Percentiles rank a stretch among this genome's conserved stretches.
Conservation (phyloP, 2,329 filamentous ascomycete genomes). For the Cladosporium colombiae region DNA sequence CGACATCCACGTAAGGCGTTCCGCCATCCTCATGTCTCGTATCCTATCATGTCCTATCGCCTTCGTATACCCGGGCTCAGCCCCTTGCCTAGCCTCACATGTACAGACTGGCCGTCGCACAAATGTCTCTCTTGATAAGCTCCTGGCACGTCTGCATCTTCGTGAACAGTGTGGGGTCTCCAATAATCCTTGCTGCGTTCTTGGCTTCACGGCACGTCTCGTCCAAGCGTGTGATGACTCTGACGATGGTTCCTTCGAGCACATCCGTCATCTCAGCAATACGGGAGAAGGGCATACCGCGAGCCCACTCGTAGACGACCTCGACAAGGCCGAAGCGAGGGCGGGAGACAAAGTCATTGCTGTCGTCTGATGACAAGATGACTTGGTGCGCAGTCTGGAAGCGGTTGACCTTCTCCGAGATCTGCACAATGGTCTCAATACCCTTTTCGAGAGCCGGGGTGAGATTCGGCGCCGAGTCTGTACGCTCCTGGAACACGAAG, state of each 20-base stretch:
- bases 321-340: constrained; percentile 93
- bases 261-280: constrained; percentile 96
- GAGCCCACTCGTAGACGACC: constrained; percentile 97
- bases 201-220: constrained; percentile 97
- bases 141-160: constrained; percentile 99
- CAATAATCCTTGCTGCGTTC: constrained; percentile 92
- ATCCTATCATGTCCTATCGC: constrained; percentile 4
- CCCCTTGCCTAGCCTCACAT: constrained; percentile 58
- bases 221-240: constrained; percentile 89
- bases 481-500: constrained; percentile 98
- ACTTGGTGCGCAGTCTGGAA: constrained; percentile 91
- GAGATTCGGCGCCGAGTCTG: constrained; percentile 74
- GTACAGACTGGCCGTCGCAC: constrained; percentile 83
- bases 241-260: constrained; percentile 93
- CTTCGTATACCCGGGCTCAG: constrained; percentile 32
- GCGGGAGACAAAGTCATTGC: constrained; percentile 84
- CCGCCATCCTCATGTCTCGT: neutral
- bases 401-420: constrained; percentile 89
- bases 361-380: constrained; percentile 84
- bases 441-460: constrained; percentile 80
- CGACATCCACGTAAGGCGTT: neutral
- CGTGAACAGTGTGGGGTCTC: constrained; percentile 85
- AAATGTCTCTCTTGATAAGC: constrained; percentile 95
- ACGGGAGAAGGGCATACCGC: constrained; percentile 97
- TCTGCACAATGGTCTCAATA: constrained; percentile 80